Base-by-base conservation (phyloP, 1,139 yeast genomes). In the Yamadazyma oceani region DNA sequence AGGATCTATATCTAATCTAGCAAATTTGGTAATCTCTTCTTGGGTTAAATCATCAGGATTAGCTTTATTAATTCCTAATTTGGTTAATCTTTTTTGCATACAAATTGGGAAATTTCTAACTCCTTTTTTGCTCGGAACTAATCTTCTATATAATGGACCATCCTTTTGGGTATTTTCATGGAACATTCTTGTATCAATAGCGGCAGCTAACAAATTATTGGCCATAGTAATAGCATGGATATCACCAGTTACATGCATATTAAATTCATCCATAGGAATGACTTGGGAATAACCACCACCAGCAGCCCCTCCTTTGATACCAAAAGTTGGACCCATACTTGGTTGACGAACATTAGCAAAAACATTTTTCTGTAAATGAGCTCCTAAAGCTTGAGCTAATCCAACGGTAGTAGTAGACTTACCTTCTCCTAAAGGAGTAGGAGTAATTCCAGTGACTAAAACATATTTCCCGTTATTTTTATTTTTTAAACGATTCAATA, bases 271-370 rank as follows among this genome's bases (percentile, higher is more conserved):
- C 98, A 92, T 92, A 46, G 98, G 98, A 57, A 92, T 89, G 36
- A 92, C 97, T 69, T 92, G 97, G 8, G 97, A 85, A 67, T 90
- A 92, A 44, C 98, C 98, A 61, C 98, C 98, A 60, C 98, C 98
- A 14, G 98, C 97, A 47, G 98, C 98, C 66, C 98, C 98, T 62
- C 97, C 97, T 69, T 90, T 92, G 59, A 92, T 89, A 66, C 98
- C 98, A 57, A 92, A 92, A 15, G 98, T 92, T 43, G 98, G 98
- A 37, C 98, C 98, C 97, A 92, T 90, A 13, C 95, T 85, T 31
- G 98, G 98, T 65, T 92, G 98, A 68, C 98, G 85, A 42, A 92
- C 96, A 59, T 88, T 90, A 46, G 98, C 98, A 59, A 92, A 84
- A 15, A 90, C 90, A 43, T 84, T 80, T 64, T 86, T 85, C 47